Conservation (phyloP, 208 protist species). For the Wallacemonas rigidus region DNA sequence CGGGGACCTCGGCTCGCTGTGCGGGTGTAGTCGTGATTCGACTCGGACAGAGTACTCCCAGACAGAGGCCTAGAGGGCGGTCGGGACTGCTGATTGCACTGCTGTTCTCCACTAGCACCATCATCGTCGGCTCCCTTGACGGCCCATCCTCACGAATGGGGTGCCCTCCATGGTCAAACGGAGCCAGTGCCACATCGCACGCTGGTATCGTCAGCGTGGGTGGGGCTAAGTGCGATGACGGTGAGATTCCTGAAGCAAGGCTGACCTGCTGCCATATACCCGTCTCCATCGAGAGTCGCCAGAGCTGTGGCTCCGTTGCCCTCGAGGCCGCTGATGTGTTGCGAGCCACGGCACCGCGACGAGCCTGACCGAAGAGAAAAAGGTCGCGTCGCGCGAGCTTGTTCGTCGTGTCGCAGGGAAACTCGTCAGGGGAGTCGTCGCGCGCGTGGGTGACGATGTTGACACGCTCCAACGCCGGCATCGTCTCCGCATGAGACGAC, state of each 20-base stretch:
- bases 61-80: not conserved
- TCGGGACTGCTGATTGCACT: no score
- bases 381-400: not conserved
- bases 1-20: no score
- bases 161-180: no score
- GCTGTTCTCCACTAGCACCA: not conserved
- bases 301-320: not conserved
- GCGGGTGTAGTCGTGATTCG: not conserved
- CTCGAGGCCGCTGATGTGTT: not conserved
- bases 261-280: conserved; percentile 13
- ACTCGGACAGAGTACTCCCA: not conserved
- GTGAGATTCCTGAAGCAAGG: not conserved
- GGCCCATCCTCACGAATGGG: no score
- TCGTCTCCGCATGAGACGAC: not conserved
- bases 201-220: no score
- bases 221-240: no score
- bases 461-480: conserved; percentile 4
- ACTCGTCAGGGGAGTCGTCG: not conserved
- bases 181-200: no score
- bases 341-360: not conserved
- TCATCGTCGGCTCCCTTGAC: no score
- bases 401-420: not conserved
- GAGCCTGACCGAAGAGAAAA: conserved; percentile 8
- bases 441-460: not conserved
- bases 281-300: not conserved